A percentile compares a stretch with the other conserved stretches of the same genome.
Evolutionary conservation across 129 eudicot genomes (phyloP).

Genomic region (Saposhnikovia divaricata): DNA sequence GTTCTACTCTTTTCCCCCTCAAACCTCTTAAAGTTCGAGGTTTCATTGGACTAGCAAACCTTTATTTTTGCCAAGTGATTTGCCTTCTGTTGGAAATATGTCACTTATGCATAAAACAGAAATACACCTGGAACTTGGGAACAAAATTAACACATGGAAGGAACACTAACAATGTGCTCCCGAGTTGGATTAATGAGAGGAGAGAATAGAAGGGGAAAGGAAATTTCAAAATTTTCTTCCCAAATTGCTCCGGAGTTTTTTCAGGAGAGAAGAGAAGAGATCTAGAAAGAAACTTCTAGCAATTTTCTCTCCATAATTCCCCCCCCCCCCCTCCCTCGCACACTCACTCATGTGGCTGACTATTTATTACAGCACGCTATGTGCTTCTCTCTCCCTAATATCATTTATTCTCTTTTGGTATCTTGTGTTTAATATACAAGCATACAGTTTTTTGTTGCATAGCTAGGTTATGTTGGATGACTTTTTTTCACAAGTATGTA

Average conservation of each 20-base stretch:
- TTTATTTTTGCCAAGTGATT: too few relatives aligned
- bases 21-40: background rate
- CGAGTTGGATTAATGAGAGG: too few relatives aligned
- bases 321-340: background rate
- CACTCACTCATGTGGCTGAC: background rate
- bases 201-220: too few relatives aligned
- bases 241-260: too few relatives aligned
- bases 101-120: background rate
- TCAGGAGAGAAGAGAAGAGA: too few relatives aligned
- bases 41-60: background rate
- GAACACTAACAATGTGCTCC: too few relatives aligned
- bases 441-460: background rate
- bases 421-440: background rate
- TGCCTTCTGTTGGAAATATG: too few relatives aligned
- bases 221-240: too few relatives aligned
- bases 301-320: background rate
- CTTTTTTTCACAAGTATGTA: background rate
- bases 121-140: background rate
- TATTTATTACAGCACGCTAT: background rate
- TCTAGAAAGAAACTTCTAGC: too few relatives aligned
- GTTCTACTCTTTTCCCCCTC: background rate
- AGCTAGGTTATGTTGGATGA: background rate
- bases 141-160: background rate
- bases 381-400: background rate
- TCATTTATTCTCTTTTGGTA: background rate